phyloP scores from a whole-genome alignment of 2,329 filamentous ascomycete species.

The Diaporthe citrichinensis region DNA sequence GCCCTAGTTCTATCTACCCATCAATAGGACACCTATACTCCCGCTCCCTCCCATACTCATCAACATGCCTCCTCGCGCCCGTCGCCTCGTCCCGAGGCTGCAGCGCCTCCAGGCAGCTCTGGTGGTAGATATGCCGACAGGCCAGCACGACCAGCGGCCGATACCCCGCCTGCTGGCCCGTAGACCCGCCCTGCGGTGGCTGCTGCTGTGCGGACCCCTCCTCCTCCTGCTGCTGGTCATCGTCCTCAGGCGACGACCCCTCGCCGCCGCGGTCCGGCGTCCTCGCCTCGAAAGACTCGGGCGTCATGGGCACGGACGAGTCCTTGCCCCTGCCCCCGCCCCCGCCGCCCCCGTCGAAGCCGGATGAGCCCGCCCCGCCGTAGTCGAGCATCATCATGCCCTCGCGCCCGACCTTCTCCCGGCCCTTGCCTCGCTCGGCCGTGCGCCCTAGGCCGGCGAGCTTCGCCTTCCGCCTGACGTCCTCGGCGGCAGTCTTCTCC shows the following conservation, averaged over 20 bases:
- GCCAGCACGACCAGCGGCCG: slow-evolving; percentile 78
- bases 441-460: slow-evolving; percentile 52
- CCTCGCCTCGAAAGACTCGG: slow-evolving; percentile 39
- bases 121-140: slow-evolving; percentile 80
- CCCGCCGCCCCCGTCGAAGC: slow-evolving; percentile 48
- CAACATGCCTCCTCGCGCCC: slow-evolving; percentile 60
- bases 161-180: slow-evolving; percentile 65
- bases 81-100: slow-evolving; percentile 62
- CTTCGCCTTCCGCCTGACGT: slow-evolving; percentile 59
- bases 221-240: slow-evolving; percentile 49
- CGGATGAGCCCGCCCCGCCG: neutral
- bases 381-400: slow-evolving; percentile 43
- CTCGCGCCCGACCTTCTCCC: slow-evolving; percentile 47
- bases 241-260: slow-evolving; percentile 52
- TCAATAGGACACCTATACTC: slow-evolving; percentile 72
- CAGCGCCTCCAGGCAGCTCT: slow-evolving; percentile 76
- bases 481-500: slow-evolving; percentile 66
- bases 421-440: slow-evolving; percentile 40
- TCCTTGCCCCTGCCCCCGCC: slow-evolving; percentile 54
- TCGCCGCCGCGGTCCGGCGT: slow-evolving; percentile 28
- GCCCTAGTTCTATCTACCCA: slow-evolving; percentile 53
- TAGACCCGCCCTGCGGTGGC: slow-evolving; percentile 1
- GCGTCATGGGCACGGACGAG: slow-evolving; percentile 39
- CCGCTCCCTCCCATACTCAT: slow-evolving; percentile 58
- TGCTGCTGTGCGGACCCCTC: slow-evolving; percentile 51